Conservation (phyloP, 371 early-diverging fungal genomes). For the Haplosporangium sp. region DNA sequence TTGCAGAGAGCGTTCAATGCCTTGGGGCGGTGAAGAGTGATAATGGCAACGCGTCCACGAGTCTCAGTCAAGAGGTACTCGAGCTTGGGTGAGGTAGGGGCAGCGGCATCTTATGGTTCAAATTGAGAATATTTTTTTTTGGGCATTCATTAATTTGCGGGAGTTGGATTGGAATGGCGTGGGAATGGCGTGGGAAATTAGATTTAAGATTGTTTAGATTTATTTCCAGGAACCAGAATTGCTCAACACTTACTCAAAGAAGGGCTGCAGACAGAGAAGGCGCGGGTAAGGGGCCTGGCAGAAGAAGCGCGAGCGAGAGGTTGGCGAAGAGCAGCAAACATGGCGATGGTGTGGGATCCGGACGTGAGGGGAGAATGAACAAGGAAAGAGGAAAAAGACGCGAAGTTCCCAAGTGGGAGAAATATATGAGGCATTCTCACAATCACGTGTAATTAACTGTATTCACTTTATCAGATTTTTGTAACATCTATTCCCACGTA, state of each 20-base stretch:
- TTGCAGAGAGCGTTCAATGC: conserved; percentile 97
- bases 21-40: conserved; percentile 95
- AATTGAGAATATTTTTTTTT: not conserved
- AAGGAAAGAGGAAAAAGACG: conserved; percentile 2
- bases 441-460: conserved; percentile 2
- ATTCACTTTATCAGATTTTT: too few species aligned
- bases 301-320: conserved; percentile 54
- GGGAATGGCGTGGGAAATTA: conserved; percentile 43
- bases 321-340: conserved; percentile 56
- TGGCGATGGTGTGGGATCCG: conserved; percentile 3
- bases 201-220: conserved; percentile 2
- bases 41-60: conserved; percentile 88
- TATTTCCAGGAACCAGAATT: not conserved
- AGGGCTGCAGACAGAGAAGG: conserved; percentile 47
- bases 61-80: conserved; percentile 82
- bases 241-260: conserved; percentile 38
- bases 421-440: not conserved
- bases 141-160: not conserved
- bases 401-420: not conserved
- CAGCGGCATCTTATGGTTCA: conserved; percentile 48
- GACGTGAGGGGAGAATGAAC: conserved; percentile 7
- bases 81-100: conserved; percentile 58
- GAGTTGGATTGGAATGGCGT: conserved; percentile 13
- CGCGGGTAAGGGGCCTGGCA: conserved; percentile 40
- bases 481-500: too few species aligned